These are phyloP conservation scores for Chaetothyriales sp. DNA, from an alignment of 2,329 filamentous ascomycete genomes.

Conservation along the genomic window DNA sequence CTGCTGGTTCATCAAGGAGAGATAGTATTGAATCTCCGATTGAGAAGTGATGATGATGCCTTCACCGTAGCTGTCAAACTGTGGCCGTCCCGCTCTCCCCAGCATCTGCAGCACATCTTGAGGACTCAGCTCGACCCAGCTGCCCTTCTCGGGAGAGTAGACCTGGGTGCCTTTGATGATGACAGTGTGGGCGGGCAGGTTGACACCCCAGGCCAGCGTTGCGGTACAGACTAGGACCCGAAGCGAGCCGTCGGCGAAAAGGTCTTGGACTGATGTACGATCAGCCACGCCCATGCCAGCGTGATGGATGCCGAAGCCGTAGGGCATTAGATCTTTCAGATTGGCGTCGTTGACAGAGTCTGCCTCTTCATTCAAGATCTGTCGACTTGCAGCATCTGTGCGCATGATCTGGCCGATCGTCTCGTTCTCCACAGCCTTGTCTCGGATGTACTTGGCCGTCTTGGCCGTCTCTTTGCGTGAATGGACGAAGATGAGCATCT, in stretches of 20 bases:
- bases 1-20: constrained; percentile 92
- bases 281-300: constrained; percentile 95
- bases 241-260: constrained; percentile 81
- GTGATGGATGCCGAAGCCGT: constrained; percentile 96
- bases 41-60: constrained; percentile 98
- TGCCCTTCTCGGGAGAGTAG: constrained; percentile 96
- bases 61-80: constrained; percentile 95
- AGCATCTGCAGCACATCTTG: constrained; percentile 98
- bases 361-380: constrained; percentile 74
- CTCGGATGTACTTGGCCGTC: constrained; percentile 87
- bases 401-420: constrained; percentile 92
- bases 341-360: constrained; percentile 72
- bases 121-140: constrained; percentile 93
- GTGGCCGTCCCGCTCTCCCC: constrained; percentile 86
- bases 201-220: constrained; percentile 98
- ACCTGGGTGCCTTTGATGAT: constrained; percentile 98
- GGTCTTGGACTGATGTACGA: constrained; percentile 83
- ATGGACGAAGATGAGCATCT: constrained; percentile 98
- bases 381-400: constrained; percentile 79
- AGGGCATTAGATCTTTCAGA: constrained; percentile 85
- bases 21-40: constrained; percentile 88
- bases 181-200: constrained; percentile 91
- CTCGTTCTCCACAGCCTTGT: constrained; percentile 93
- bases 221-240: constrained; percentile 95
- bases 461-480: constrained; percentile 97